phyloP scores from a whole-genome alignment of 108 stramenopile species.

The Nannochloropsis oceanica region DNA sequence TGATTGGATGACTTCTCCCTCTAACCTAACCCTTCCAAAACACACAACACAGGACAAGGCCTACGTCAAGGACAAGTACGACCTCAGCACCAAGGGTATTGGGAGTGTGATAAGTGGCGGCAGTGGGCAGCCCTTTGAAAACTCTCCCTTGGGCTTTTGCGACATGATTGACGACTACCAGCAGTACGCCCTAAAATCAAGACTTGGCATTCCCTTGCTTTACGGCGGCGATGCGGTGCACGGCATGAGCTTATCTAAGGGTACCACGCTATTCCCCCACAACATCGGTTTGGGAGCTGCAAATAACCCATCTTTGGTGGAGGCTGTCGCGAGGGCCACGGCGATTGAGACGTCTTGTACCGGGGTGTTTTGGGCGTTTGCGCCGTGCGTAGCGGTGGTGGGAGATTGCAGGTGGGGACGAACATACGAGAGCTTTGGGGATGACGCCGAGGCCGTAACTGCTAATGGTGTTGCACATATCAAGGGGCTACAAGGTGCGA shows the following conservation, averaged over 20 bases:
- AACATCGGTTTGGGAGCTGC: background rate
- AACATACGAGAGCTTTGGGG: background rate
- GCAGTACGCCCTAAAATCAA: background rate
- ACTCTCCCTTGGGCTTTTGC: background rate
- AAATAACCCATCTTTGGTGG: background rate
- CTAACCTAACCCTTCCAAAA: too few relatives aligned
- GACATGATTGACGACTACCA: background rate
- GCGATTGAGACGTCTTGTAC: background rate
- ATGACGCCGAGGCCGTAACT: background rate
- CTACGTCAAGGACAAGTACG: background rate
- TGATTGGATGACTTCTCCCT: too few relatives aligned
- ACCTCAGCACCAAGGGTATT: background rate
- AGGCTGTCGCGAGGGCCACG: background rate
- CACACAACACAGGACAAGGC: background rate
- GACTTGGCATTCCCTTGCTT: background rate
- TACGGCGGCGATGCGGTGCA: background rate
- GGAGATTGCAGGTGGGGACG: background rate
- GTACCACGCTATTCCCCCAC: background rate
- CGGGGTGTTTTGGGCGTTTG: background rate
- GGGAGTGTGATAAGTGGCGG: background rate
- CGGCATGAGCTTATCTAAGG: background rate
- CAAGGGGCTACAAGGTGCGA: background rate
- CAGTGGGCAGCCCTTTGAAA: background rate
- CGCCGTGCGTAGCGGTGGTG: background rate
- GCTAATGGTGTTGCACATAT: background rate